These are phyloP conservation scores for Aspergillus japonicus DNA, from an alignment of 2,329 filamentous ascomycete genomes.

Conservation along the genomic window DNA sequence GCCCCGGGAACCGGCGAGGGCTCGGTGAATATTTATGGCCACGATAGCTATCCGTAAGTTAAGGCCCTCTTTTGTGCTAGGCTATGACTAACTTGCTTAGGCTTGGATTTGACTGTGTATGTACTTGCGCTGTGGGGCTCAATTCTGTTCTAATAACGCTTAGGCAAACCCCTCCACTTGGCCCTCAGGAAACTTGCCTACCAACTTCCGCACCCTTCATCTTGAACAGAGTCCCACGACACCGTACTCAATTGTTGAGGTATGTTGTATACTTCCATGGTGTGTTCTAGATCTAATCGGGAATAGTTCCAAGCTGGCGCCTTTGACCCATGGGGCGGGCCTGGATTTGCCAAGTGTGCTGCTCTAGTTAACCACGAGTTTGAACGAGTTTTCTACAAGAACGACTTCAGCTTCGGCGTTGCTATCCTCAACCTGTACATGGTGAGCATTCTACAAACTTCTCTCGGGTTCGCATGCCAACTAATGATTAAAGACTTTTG, in stretches of 20 bases:
- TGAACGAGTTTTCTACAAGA: conserved; percentile 77
- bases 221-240: conserved; percentile 62
- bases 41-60: conserved; percentile 60
- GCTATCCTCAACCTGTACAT: conserved; percentile 74
- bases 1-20: conserved; percentile 61
- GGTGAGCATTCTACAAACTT: conserved; percentile 45
- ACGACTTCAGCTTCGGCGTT: conserved; percentile 64
- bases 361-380: conserved; percentile 70
- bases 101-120: conserved; percentile 43
- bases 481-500: conserved; percentile 54
- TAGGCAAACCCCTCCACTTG: conserved; percentile 59
- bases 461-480: background rate
- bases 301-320: conserved; percentile 66
- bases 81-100: conserved; percentile 17
- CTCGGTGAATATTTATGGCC: conserved; percentile 64
- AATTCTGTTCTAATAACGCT: conserved; percentile 10
- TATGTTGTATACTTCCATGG: conserved; percentile 18
- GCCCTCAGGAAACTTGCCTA: conserved; percentile 58
- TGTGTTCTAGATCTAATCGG: conserved; percentile 5
- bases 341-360: conserved; percentile 66
- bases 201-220: conserved; percentile 55
- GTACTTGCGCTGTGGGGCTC: background rate
- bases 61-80: background rate
- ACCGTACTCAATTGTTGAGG: conserved; percentile 63
- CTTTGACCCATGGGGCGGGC: conserved; percentile 73